Conservation (phyloP, 768 basidiomycete genomes). For the Tulasnella sp. region DNA sequence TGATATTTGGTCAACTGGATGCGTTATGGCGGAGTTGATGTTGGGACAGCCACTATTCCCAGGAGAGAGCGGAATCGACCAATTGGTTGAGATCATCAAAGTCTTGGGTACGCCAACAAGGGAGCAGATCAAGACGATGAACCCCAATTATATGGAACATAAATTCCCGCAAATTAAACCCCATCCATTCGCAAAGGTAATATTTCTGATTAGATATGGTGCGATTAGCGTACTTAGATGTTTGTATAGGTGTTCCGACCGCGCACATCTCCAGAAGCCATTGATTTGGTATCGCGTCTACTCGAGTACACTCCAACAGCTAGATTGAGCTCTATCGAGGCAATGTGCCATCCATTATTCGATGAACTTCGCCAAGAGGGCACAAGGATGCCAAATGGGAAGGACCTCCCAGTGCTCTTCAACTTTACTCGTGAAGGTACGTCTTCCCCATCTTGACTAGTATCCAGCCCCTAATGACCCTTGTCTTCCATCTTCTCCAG, state of each 20-base stretch:
- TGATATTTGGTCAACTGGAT: conserved; percentile 99
- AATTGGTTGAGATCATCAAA: conserved; percentile 99
- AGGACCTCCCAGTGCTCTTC: conserved; percentile 87
- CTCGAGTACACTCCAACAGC: conserved; percentile 97
- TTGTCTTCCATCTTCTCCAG: conserved; percentile 31
- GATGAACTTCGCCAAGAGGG: conserved; percentile 87
- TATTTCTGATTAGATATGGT: background rate
- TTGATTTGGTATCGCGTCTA: conserved; percentile 86
- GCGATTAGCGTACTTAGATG: background rate
- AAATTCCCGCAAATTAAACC: conserved; percentile 99
- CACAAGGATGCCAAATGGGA: conserved; percentile 91
- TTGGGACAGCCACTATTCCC: conserved; percentile 97
- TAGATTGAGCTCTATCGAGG: conserved; percentile 77
- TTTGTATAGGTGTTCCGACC: conserved; percentile 80
- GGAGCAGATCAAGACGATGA: conserved; percentile 99
- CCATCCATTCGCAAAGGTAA: conserved; percentile 95
- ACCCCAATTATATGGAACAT: conserved; percentile 99
- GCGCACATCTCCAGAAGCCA: conserved; percentile 89
- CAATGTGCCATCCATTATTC: conserved; percentile 93
- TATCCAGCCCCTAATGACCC: background rate
- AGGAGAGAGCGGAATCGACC: conserved; percentile 97
- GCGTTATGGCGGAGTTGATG: conserved; percentile 99
- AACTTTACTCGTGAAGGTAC: conserved; percentile 92
- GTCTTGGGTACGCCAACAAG: conserved; percentile 95
- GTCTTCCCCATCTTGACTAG: conserved; percentile 23